Evolutionary conservation across 805 yeast species (phyloP).

Genomic region (Millerozyma acaciae): DNA sequence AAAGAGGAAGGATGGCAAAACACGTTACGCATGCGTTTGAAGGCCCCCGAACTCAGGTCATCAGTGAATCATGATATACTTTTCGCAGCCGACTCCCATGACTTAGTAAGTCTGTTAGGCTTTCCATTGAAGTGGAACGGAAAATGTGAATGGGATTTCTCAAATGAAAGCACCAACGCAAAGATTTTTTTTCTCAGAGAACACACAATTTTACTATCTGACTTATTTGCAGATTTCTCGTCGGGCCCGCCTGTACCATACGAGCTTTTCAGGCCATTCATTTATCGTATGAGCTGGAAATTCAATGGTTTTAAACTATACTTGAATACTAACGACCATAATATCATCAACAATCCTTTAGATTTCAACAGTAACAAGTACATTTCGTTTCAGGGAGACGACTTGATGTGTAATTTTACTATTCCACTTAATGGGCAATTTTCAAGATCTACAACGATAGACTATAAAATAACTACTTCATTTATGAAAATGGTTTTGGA

Average conservation of each 20-base stretch:
- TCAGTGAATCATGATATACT: constrained; percentile 87
- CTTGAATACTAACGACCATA: constrained; percentile 80
- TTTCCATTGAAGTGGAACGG: constrained; percentile 86
- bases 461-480: constrained; percentile 52
- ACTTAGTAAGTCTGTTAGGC: constrained; percentile 52
- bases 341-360: constrained; percentile 83
- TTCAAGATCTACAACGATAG: constrained; percentile 47
- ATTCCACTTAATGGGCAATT: constrained; percentile 61
- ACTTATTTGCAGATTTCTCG: constrained; percentile 70
- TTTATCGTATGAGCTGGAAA: constrained; percentile 59
- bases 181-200: constrained; percentile 73
- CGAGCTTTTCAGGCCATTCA: constrained; percentile 71
- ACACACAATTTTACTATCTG: constrained; percentile 71
- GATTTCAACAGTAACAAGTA: constrained; percentile 80
- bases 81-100: constrained; percentile 57
- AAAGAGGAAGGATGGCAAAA: constrained; percentile 53
- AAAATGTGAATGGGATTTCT: constrained; percentile 61
- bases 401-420: constrained; percentile 40
- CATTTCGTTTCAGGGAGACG: constrained; percentile 66
- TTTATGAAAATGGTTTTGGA: constrained; percentile 59
- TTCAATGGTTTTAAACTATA: constrained; percentile 54
- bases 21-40: constrained; percentile 41
- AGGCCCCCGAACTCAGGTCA: constrained; percentile 62
- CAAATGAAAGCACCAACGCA: constrained; percentile 47
- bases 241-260: constrained; percentile 70